Base-by-base conservation (phyloP, 139 green algal species). In the Micractinium conductrix region DNA sequence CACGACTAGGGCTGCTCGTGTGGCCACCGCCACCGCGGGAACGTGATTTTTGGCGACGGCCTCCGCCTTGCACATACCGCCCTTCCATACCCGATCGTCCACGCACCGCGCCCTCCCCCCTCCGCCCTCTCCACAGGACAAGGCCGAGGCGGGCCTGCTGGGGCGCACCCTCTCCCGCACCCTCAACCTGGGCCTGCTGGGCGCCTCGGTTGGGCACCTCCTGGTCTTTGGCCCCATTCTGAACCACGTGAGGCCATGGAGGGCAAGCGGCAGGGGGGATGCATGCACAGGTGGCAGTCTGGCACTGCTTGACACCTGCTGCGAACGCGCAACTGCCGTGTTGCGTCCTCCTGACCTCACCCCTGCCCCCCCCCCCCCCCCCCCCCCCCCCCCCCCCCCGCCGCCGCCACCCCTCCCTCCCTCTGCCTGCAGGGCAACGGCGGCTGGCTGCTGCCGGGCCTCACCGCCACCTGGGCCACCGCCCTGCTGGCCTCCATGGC, bases 101-200 rank as follows among this genome's bases (percentile, higher is more conserved):
- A 17, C 37, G 19, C 33, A 43, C 43, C n/a, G 65, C 67, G 33
- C n/a, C 70, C 40, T 30, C 7, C 68, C 33, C 38, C 19, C 38
- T n/a, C 7, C 3, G 48, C 68, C 28, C 35, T 53, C 28, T 40
- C 28, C 37, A n/a, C 81, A 86, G 78, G 69, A 89, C 42, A 89
- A 89, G 81, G 78, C 85, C 0, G 85, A 89, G 68, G 78, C 53
- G 33, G 53, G 71, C 33, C 75, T 80, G n/a, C 55, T 89, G 85
- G 55, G 65, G 30, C 69, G 68, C 74, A 65, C 70, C 30, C 37
- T 75, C 10, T 26, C 85, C 7, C 68, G 85, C 53, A 89, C 70
- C n/a, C 78, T 89, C 53, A 89, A 89, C 76, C 5, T 82, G 8
- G 85, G 85, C 37, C 70, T 89, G 12, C 28, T 89, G 79, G 48